Evolutionary conservation across 495 filamentous ascomycete species (phyloP), one percentile per base, ranked within the genome.

Genomic region (Tirmania nivea): DNA sequence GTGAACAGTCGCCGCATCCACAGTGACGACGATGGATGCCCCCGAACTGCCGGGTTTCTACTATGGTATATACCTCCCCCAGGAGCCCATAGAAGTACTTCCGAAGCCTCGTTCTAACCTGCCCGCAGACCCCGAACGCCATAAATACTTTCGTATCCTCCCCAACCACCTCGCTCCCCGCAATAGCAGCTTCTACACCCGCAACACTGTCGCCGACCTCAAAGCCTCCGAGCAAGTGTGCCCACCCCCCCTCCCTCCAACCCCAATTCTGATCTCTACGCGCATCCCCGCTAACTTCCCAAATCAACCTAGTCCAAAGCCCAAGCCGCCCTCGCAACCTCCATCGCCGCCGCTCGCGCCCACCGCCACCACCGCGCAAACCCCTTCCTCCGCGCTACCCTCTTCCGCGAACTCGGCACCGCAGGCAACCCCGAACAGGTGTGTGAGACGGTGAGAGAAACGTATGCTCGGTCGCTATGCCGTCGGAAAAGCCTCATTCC

Each of bases 71-170:
- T 56, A 3, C 1, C 9, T 45, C 39, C 3, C 39, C 36, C 36
- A 42, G 10, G n/a, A 2, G 12, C 39, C 39, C 39, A 19, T 3
- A 45, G 39, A 45, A 42, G 3, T 19, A 45, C 39, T 4, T 14
- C 17, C 12, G 3, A 1, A 45, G 12, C 19, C 25, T 11, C 10
- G 34, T 31, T 35, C 16, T 34, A 35, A 51, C 34, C 12, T 10
- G 7, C 19, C n/a, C 0, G 10, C 49, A 73, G 73, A 76, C 52
- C 16, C 56, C 4, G 63, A 59, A 14, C 73, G 68, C 56, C 54
- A 59, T 20, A 70, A 69, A 16, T 75, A 75, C 59, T 76, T 74
- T 62, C 70, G 68, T 52, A 63, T 75, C 45, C 62, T 64, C 34
- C 58, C 62, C 66, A 72, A 58, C 54, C 57, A 49, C 54, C 62